phyloP scores from a whole-genome alignment of 2,329 filamentous ascomycete genomes.

The Colletotrichum sublineola region DNA sequence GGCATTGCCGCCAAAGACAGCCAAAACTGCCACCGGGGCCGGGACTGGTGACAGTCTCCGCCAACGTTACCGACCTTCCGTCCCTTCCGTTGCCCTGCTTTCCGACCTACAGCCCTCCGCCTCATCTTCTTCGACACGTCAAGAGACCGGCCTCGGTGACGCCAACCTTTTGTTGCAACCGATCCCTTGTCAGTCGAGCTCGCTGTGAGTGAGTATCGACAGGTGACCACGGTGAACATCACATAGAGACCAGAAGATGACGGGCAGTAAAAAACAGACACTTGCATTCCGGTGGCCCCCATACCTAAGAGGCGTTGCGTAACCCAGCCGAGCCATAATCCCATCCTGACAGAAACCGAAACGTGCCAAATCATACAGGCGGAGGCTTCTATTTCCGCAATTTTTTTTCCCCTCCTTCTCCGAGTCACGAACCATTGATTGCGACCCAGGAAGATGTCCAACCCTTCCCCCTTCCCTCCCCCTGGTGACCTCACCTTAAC shows the following conservation, averaged over 20 bases:
- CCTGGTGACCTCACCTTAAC: no score
- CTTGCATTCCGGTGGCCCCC: constrained; percentile 31
- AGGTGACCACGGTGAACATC: background rate
- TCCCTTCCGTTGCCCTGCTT: no score
- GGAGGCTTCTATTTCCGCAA: background rate
- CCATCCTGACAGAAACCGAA: constrained; percentile 4
- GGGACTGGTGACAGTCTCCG: no score
- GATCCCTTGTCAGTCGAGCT: no score
- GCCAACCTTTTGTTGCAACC: no score
- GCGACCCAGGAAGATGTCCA: background rate
- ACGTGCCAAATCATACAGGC: constrained; percentile 28
- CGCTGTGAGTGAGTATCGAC: no score
- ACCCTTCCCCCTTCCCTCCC: background rate
- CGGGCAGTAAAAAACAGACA: background rate
- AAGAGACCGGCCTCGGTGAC: no score
- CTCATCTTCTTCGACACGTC: no score
- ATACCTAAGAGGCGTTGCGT: constrained; percentile 20
- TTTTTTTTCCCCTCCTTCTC: background rate
- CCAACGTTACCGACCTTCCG: no score
- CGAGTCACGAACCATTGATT: background rate
- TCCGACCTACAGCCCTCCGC: no score
- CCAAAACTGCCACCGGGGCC: no score
- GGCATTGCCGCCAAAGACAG: no score
- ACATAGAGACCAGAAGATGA: background rate
- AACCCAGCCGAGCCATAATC: constrained; percentile 23